Conservation (phyloP, 148 eudicot species). For the Chenopodium formosanum region DNA sequence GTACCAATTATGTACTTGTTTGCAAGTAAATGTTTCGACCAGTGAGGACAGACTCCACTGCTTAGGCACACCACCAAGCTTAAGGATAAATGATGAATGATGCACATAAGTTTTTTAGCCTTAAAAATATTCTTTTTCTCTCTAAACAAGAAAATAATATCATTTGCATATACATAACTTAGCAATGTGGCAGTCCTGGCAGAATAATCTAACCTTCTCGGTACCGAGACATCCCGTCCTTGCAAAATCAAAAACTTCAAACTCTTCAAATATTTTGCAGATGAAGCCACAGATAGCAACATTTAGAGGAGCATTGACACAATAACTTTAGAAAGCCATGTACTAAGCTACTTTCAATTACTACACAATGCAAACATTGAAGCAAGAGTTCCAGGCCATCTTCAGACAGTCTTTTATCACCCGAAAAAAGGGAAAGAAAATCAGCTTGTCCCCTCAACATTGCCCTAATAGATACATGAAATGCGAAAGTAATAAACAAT, state of each 20-base stretch:
- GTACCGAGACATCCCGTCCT: conserved; percentile 73
- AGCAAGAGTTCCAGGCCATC: neutral
- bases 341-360: neutral
- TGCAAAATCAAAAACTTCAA: conserved; percentile 82
- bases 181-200: neutral
- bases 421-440: neutral
- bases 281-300: neutral
- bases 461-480: neutral
- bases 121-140: neutral
- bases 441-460: neutral
- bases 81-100: conserved; percentile 10
- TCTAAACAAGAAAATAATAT: neutral
- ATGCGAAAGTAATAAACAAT: neutral
- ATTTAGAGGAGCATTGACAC: neutral
- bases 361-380: neutral
- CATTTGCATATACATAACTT: neutral
- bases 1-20: conserved; percentile 47
- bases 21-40: conserved; percentile 63
- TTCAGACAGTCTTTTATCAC: neutral
- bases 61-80: conserved; percentile 59
- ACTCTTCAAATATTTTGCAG: conserved; percentile 63
- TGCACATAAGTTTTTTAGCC: neutral
- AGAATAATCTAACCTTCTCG: conserved; percentile 48
- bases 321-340: neutral
- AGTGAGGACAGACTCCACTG: conserved; percentile 69